Base-by-base conservation (phyloP, 2,329 filamentous ascomycete species). In the Helicocarpus griseus region DNA sequence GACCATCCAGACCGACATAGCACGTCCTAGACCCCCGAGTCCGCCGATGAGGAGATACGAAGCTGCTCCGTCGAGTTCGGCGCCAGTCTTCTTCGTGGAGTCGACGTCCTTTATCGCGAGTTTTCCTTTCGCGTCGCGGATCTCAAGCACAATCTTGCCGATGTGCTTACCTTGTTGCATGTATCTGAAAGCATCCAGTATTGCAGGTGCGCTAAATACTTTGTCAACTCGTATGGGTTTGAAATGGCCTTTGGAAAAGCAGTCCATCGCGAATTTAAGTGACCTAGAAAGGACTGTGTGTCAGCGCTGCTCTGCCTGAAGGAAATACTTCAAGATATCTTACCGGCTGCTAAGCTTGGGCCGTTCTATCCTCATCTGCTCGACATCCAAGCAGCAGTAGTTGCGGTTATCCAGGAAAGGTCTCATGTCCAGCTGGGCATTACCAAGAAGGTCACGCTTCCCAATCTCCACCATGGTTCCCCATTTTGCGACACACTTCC, bases 61-160 rank as follows among this genome's bases (percentile, higher is more conserved):
- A 8, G 24, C 36, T 21, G n/a, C 7, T 11, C 11, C 13, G 13
- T 38, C 24, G 21, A 38, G 28, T n/a, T n/a, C n/a, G n/a, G n/a
- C n/a, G n/a, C n/a, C n/a, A n/a, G n/a, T n/a, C n/a, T n/a, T n/a
- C 8, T 24, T n/a, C 13, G 21, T 11, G 29, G 26, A 14, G 19
- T 48, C 44, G 17, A 31, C 5, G 22, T 22, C 22, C 17, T 21
- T 24, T n/a, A 22, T 19, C 6, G 7, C n/a, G n/a, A 48, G 13
- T 3, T 5, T 9, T 26, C 5, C 31, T 39, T 49, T 13, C n/a
- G 46, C 29, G 7, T 48, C 33, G 7, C 8, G 6, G 22, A 31
- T 31, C 44, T 4, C 5, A 11, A 71, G 51, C 13, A 70, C 65
- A 2, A 71, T 53, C 53, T 71, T 71, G 13, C 70, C 69, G 1